These are phyloP conservation scores for Phytophthora podocarpi DNA, from an alignment of 352 stramenopile species.

Conservation along the genomic window DNA sequence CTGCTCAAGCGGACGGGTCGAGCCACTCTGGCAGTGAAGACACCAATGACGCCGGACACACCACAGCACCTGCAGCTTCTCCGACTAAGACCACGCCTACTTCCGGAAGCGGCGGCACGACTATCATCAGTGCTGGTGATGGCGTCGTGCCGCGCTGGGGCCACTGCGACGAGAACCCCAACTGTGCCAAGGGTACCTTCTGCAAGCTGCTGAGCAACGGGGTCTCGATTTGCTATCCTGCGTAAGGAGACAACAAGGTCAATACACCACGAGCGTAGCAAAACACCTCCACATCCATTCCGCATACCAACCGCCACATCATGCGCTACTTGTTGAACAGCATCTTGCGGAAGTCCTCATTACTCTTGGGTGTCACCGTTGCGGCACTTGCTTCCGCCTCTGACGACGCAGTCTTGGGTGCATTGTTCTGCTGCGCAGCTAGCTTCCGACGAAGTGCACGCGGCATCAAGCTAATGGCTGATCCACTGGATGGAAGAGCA, in stretches of 20 bases:
- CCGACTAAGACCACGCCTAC: neutral
- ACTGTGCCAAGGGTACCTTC: constrained; percentile 6
- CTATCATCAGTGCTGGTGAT: neutral
- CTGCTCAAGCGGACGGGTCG: constrained; percentile 1
- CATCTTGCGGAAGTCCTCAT: constrained; percentile 75
- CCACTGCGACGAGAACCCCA: neutral
- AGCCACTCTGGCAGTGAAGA: constrained; percentile 18
- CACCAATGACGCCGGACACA: neutral
- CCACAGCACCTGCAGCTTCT: neutral
- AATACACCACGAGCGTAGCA: constrained; percentile 11
- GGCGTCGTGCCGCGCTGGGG: constrained; percentile 5
- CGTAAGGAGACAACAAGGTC: constrained; percentile 8
- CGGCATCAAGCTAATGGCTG: constrained; percentile 55
- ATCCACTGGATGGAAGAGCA: constrained; percentile 20
- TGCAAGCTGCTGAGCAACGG: constrained; percentile 17
- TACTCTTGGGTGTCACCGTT: constrained; percentile 54
- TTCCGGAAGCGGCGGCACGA: neutral
- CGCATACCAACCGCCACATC: constrained; percentile 14
- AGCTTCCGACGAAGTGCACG: constrained; percentile 48
- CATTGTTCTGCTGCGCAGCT: constrained; percentile 35
- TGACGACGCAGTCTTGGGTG: neutral
- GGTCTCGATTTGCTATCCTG: constrained; percentile 27
- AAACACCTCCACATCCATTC: constrained; percentile 15
- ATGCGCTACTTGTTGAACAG: constrained; percentile 50
- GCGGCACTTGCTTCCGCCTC: neutral